phyloP scores from a whole-genome alignment of 768 basidiomycete species.

The Amanita jacksonii region DNA sequence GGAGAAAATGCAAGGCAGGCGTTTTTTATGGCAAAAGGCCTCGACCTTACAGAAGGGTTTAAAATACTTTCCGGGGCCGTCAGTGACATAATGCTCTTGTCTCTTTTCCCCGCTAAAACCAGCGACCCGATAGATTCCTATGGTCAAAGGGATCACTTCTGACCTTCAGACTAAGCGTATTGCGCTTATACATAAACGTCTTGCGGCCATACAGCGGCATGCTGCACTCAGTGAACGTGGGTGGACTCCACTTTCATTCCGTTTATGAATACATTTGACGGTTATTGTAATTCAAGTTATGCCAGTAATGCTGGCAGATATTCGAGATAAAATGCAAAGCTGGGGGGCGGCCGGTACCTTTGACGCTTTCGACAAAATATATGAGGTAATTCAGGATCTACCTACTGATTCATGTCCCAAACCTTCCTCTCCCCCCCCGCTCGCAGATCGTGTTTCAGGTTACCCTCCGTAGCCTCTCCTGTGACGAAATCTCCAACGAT shows the following conservation, averaged over 20 bases:
- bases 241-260: constrained; percentile 19
- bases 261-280: constrained; percentile 9
- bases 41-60: constrained; percentile 75
- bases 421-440: constrained; percentile 3
- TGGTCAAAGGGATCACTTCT: constrained; percentile 67
- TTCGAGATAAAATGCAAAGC: constrained; percentile 44
- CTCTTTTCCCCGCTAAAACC: constrained; percentile 14
- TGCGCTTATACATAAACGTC: constrained; percentile 62
- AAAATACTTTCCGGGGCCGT: constrained; percentile 73
- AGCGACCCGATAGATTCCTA: constrained; percentile 48
- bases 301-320: constrained; percentile 55
- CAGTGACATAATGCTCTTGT: constrained; percentile 22
- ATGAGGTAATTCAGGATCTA: constrained; percentile 37
- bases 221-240: constrained; percentile 50
- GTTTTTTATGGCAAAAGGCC: constrained; percentile 60
- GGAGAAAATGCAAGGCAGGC: constrained; percentile 60
- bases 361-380: constrained; percentile 65
- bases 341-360: constrained; percentile 60
- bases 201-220: constrained; percentile 52
- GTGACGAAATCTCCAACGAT: constrained; percentile 63
- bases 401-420: constrained; percentile 9
- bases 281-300: constrained; percentile 38
- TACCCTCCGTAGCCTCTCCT: constrained; percentile 58
- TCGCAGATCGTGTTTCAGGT: constrained; percentile 61
- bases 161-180: constrained; percentile 54